phyloP scores from a whole-genome alignment of 352 stramenopile genomes.

The Peronospora belbahrii region DNA sequence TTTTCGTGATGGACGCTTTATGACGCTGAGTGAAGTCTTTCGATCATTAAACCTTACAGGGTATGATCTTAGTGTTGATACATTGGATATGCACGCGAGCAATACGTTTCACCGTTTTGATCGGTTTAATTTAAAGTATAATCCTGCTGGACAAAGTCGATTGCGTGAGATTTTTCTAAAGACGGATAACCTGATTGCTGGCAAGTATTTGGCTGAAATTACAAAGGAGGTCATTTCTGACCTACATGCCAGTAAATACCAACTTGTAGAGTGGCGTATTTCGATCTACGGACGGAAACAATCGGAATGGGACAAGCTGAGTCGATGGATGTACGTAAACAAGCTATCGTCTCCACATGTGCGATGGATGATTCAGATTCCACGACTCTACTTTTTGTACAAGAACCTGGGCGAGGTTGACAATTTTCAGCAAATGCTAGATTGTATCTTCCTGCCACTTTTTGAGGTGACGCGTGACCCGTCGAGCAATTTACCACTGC shows the following conservation, averaged over 20 bases:
- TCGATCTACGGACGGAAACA: conserved; percentile 90
- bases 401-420: conserved; percentile 87
- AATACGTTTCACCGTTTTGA: conserved; percentile 99
- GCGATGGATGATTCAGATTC: conserved; percentile 97
- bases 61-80: conserved; percentile 98
- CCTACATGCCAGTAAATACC: conserved; percentile 88
- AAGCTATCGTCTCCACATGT: conserved; percentile 89
- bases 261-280: conserved; percentile 92
- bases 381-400: conserved; percentile 96
- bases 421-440: conserved; percentile 96
- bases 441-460: conserved; percentile 97
- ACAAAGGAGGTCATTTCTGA: conserved; percentile 91
- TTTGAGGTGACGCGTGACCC: conserved; percentile 97
- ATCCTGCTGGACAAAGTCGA: conserved; percentile 89
- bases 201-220: conserved; percentile 93
- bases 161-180: conserved; percentile 99
- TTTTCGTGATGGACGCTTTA: conserved; percentile 91
- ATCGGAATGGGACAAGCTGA: conserved; percentile 95
- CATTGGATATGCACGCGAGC: conserved; percentile 98
- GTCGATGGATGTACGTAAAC: conserved; percentile 95
- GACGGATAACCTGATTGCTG: conserved; percentile 95
- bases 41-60: conserved; percentile 90
- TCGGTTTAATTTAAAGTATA: conserved; percentile 99
- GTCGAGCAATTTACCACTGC: conserved; percentile 84
- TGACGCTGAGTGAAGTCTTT: conserved; percentile 95